A percentile compares a stretch with the other conserved stretches of the same genome.
These are phyloP conservation scores for Ampelocalamus luodianensis DNA, from an alignment of 176 grass and related monocot species.

Conservation along the genomic window DNA sequence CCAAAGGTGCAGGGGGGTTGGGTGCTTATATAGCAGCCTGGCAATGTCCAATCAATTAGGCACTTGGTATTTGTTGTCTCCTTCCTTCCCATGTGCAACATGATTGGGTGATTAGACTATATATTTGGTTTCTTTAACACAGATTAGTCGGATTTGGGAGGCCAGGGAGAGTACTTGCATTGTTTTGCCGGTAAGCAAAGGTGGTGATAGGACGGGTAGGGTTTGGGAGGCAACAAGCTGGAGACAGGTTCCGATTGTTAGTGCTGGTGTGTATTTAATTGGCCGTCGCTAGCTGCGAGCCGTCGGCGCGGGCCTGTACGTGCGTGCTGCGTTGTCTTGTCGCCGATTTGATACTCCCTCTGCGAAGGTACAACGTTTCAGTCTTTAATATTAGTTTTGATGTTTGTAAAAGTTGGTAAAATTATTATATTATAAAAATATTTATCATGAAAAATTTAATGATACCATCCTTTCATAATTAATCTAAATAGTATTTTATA, in stretches of 20 bases:
- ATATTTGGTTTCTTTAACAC: not conserved
- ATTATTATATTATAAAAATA: too few relatives aligned
- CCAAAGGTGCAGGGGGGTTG: not conserved
- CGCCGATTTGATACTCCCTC: not conserved
- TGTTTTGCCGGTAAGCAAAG: too few relatives aligned
- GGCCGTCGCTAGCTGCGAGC: too few relatives aligned
- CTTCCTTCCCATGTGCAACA: not conserved
- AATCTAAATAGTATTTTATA: too few relatives aligned
- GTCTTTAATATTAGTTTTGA: too few relatives aligned
- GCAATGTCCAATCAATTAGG: not conserved
- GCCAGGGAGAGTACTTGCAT: not conserved
- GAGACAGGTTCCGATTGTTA: not conserved
- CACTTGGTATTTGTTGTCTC: not conserved
- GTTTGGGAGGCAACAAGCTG: too few relatives aligned
- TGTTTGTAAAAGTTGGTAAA: too few relatives aligned
- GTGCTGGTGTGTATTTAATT: not conserved
- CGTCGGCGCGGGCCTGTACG: not conserved
- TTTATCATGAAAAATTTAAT: too few relatives aligned
- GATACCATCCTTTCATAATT: too few relatives aligned
- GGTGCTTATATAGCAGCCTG: slow-evolving; percentile 10
- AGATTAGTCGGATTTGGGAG: not conserved
- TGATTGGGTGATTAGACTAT: slow-evolving; percentile 9
- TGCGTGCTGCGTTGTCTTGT: not conserved
- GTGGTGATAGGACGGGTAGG: too few relatives aligned
- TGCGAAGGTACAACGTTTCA: too few relatives aligned